A percentile compares a stretch with the other conserved stretches of the same genome.
These are phyloP conservation scores for Mucor plumbeus DNA, from an alignment of 371 early-diverging fungal species.

Conservation along the genomic window DNA sequence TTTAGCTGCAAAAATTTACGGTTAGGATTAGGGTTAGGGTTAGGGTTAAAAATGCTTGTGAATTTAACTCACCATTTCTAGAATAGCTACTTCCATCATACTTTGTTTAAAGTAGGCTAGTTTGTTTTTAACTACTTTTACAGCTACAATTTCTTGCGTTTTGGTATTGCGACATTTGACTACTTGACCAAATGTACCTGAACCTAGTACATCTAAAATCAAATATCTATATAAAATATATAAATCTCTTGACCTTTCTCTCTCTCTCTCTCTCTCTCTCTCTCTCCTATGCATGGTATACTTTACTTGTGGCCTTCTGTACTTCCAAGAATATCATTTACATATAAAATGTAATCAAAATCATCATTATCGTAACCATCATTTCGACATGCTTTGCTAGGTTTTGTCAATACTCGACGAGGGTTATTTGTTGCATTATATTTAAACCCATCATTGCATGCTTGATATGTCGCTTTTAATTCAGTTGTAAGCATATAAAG, in stretches of 20 bases:
- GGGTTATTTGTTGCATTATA: slow-evolving; percentile 83
- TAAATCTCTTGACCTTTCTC: background rate
- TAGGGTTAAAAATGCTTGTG: background rate
- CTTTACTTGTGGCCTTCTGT: slow-evolving; percentile 83
- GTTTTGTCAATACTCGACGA: slow-evolving; percentile 93
- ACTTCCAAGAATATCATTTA: slow-evolving; percentile 87
- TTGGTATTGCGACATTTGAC: slow-evolving; percentile 89
- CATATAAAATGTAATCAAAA: slow-evolving; percentile 94
- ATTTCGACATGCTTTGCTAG: slow-evolving; percentile 87
- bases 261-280: background rate
- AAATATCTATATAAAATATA: slow-evolving; percentile 60
- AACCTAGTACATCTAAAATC: slow-evolving; percentile 90
- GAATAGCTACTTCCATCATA: slow-evolving; percentile 92
- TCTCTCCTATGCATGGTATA: background rate
- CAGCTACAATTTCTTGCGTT: slow-evolving; percentile 88
- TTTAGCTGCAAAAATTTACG: slow-evolving; percentile 63
- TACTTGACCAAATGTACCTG: slow-evolving; percentile 99
- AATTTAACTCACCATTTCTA: slow-evolving; percentile 65
- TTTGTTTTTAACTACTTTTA: slow-evolving; percentile 97
- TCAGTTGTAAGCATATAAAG: slow-evolving; percentile 32
- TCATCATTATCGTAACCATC: slow-evolving; percentile 96
- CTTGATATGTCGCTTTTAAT: slow-evolving; percentile 32
- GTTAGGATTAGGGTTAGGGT: background rate
- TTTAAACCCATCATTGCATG: slow-evolving; percentile 72
- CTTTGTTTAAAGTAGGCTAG: slow-evolving; percentile 95